These are phyloP conservation scores for Asclepias syriaca DNA, from an alignment of 257 asterid genomes.

Conservation along the genomic window DNA sequence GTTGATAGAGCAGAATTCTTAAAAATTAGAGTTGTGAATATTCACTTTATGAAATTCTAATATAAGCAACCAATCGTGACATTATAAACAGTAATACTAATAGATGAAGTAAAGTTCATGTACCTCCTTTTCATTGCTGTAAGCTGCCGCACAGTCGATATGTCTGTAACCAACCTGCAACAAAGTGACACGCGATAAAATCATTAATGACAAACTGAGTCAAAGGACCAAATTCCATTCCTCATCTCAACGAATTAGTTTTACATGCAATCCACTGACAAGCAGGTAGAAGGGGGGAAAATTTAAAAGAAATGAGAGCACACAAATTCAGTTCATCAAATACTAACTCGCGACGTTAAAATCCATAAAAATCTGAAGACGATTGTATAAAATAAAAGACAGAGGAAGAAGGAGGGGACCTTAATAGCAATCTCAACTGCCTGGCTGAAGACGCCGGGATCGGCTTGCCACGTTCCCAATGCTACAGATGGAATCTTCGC, in stretches of 20 bases:
- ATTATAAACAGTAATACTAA: not conserved
- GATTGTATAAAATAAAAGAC: not conserved
- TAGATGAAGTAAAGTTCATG: not conserved
- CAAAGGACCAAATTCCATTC: not conserved
- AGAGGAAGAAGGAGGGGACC: conserved; percentile 17
- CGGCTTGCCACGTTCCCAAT: conserved; percentile 65
- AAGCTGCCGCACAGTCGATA: conserved; percentile 50
- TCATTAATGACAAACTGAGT: not conserved
- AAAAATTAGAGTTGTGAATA: too few relatives aligned
- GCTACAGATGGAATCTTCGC: conserved; percentile 59
- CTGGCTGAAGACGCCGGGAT: conserved; percentile 41
- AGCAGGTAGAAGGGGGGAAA: not conserved
- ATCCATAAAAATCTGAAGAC: not conserved
- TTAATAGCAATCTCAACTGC: conserved; percentile 51
- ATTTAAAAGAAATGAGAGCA: not conserved
- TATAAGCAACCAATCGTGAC: not conserved
- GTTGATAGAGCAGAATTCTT: not conserved
- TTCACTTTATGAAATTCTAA: not conserved
- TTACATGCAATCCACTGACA: not conserved
- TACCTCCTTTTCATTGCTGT: conserved; percentile 59
- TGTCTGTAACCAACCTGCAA: conserved; percentile 61
- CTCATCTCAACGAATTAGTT: not conserved
- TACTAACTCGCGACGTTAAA: not conserved
- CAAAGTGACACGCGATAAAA: not conserved
- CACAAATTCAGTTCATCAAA: not conserved